phyloP scores from a whole-genome alignment of 2,329 filamentous ascomycete genomes.

The Plectosphaerella cucumerina region DNA sequence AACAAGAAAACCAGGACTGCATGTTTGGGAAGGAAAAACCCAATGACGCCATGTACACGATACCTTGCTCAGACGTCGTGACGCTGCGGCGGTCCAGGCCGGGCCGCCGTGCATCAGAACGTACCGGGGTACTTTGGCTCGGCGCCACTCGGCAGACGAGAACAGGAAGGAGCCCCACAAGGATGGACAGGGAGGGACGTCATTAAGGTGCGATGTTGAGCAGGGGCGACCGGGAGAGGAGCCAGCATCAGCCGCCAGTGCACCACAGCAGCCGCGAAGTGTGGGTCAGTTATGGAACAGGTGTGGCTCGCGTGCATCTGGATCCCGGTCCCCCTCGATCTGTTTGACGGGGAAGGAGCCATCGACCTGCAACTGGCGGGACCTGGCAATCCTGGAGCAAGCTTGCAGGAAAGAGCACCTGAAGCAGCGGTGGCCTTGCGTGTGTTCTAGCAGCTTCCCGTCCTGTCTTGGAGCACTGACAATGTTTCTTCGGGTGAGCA shows the following conservation, averaged over 20 bases:
- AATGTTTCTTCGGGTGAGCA: no score
- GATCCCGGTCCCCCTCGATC: background rate
- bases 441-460: no score
- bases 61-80: background rate
- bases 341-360: background rate
- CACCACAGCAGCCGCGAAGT: background rate
- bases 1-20: background rate
- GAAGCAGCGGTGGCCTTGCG: no score
- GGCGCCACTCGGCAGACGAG: background rate
- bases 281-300: background rate
- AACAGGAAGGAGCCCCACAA: background rate
- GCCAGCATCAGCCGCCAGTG: background rate
- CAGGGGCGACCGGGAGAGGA: background rate
- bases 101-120: background rate
- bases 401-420: no score
- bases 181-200: background rate
- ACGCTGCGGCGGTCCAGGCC: background rate
- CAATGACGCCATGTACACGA: background rate
- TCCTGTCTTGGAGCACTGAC: no score
- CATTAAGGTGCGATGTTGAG: background rate
- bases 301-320: background rate
- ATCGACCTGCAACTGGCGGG: background rate
- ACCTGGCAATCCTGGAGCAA: no score
- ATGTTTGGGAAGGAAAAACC: no score
- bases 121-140: background rate